Base-by-base conservation (phyloP, 192 early-diverging fungal genomes). In the Backusella parvicylindrica region DNA sequence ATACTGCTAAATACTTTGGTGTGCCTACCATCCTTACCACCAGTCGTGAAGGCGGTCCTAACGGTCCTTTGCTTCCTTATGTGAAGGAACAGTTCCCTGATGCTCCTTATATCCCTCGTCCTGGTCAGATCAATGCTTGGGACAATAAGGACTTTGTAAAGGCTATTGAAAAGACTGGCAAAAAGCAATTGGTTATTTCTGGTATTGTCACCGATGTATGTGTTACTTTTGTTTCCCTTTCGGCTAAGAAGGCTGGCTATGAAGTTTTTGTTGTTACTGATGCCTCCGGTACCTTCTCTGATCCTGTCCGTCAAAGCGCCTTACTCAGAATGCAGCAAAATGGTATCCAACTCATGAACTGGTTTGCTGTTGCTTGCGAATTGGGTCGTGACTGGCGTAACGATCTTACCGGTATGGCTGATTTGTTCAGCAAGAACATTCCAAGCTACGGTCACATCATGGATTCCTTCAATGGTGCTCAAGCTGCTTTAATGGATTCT, bases 121-220 rank as follows among this genome's bases (percentile, higher is more conserved):
- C 66, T 37, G 75, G 75, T 56, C 66, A 76, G 56, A 68, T 76
- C 75, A 76, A 76, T 70, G 75, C 75, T 33, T 76, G 75, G 75
- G 75, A 76, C 35, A 76, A 76, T 21, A 50, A 38, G 67, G 35
- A 76, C 47, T 76, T 76, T 53, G 66, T 66, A 15, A 53, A 38
- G 7, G 75, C 75, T 64, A 67, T 76, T 53, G 60, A 76, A 67
- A 69, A 67, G 43, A 76, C 68, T 56, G 75, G 75, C 33, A 68
- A 69, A 33, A 76, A 76, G 41, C 75, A 76, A 30, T 69, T 76
- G 75, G 41, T 76, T 31, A 76, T 76, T 43, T 56, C 67, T 64
- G 75, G 75, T 60, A 76, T 76, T 38, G 76, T 78, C 18, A 78
- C 76, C 26, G 76, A 78, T 78, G 76, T 78, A 7, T 78, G 76